These are phyloP conservation scores for Daldinia loculata DNA, from an alignment of 495 filamentous ascomycete species.

Conservation along the genomic window DNA sequence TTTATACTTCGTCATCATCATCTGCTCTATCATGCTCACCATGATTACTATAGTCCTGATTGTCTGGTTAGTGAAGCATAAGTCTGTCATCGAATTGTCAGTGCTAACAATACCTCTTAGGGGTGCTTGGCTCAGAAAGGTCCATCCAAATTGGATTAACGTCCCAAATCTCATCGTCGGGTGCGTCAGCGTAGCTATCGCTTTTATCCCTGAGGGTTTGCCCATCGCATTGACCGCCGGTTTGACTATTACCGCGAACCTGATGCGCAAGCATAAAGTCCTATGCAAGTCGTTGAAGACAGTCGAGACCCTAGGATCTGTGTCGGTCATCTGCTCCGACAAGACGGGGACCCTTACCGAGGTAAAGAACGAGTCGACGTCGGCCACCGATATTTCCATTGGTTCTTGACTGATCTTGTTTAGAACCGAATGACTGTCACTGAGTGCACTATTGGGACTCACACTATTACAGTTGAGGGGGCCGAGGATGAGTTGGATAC, in stretches of 20 bases:
- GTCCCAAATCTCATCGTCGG: constrained; percentile 72
- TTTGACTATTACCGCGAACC: constrained; percentile 64
- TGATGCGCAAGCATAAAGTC: constrained; percentile 70
- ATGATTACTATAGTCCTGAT: constrained; percentile 64
- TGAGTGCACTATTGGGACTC: constrained; percentile 58
- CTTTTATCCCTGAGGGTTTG: constrained; percentile 77
- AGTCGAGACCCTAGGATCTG: constrained; percentile 74
- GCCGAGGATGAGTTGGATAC: constrained; percentile 53
- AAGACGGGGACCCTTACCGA: constrained; percentile 75
- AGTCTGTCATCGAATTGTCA: background rate
- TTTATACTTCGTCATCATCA: constrained; percentile 70
- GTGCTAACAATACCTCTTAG: constrained; percentile 47
- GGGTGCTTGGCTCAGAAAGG: constrained; percentile 69
- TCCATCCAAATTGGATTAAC: constrained; percentile 70
- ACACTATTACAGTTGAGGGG: constrained; percentile 50
- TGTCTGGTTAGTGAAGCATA: constrained; percentile 59
- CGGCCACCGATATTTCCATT: background rate
- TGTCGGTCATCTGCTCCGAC: constrained; percentile 73
- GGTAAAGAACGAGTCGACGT: constrained; percentile 44
- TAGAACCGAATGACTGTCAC: constrained; percentile 70
- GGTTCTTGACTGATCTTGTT: constrained; percentile 3
- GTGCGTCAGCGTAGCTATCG: constrained; percentile 73
- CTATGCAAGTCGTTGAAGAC: constrained; percentile 73
- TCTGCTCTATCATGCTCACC: constrained; percentile 64
- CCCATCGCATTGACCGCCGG: constrained; percentile 72